Conservation (phyloP, 306 rosid species). For the Trifolium pratense region DNA sequence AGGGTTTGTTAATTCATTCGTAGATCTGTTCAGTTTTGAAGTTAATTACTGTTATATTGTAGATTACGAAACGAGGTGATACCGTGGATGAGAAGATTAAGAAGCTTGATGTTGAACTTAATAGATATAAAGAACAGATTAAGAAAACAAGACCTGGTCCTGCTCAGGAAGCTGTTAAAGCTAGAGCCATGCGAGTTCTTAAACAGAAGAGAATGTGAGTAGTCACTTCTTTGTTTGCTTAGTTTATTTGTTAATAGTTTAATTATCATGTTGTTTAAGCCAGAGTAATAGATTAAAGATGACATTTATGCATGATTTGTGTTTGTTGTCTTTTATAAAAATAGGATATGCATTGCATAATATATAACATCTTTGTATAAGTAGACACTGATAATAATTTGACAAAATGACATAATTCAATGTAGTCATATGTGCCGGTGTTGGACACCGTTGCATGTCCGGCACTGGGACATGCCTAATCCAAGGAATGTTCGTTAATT, state of each 20-base stretch:
- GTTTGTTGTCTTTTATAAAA: background rate
- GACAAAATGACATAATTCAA: no score
- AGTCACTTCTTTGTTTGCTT: slow-evolving; percentile 21
- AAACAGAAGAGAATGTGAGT: slow-evolving; percentile 93
- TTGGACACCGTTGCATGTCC: no score
- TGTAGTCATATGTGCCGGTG: no score
- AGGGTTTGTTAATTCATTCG: background rate
- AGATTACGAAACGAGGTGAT: slow-evolving; percentile 93
- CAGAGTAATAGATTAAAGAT: slow-evolving; percentile 10
- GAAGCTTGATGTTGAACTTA: slow-evolving; percentile 87
- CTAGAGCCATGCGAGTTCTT: slow-evolving; percentile 95
- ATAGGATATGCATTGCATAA: slow-evolving; percentile 16
- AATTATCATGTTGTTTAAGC: slow-evolving; percentile 10
- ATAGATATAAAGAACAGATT: slow-evolving; percentile 87
- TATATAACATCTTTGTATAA: background rate
- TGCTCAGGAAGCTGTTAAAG: slow-evolving; percentile 87
- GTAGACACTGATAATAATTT: no score
- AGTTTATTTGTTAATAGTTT: background rate
- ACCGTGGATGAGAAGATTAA: slow-evolving; percentile 83
- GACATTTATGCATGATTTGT: slow-evolving; percentile 5
- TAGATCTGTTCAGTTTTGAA: slow-evolving; percentile 18
- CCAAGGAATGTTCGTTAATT: no score
- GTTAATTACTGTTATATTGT: background rate
- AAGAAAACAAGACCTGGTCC: slow-evolving; percentile 98
- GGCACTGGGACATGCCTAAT: no score